Percentiles rank a stretch among this genome's conserved stretches.
Conservation (phyloP, 1,139 yeast genomes). For the Geotrichum restrictum region DNA sequence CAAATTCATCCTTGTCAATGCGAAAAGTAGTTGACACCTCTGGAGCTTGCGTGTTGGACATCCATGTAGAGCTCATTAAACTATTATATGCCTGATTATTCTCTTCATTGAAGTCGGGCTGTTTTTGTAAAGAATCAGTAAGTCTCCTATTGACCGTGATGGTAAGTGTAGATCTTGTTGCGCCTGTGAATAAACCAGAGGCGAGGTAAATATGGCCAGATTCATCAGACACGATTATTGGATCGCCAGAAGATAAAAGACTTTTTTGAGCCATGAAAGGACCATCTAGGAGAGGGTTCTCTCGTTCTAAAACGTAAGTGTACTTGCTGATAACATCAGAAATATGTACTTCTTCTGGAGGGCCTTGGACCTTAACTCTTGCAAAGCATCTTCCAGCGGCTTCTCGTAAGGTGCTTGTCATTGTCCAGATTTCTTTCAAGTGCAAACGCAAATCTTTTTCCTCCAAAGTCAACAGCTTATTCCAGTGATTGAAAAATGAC, state of each 20-base stretch:
- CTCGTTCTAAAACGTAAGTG: slow-evolving; percentile 23
- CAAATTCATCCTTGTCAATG: slow-evolving; percentile 76
- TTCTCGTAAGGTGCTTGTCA: slow-evolving; percentile 60
- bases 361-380: slow-evolving; percentile 9
- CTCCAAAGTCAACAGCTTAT: slow-evolving; percentile 65
- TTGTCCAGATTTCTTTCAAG: slow-evolving; percentile 65
- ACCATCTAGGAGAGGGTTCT: slow-evolving; percentile 15
- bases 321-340: slow-evolving; percentile 15
- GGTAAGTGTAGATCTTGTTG: slow-evolving; percentile 38
- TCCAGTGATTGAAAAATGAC: slow-evolving; percentile 69
- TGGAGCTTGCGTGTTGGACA: slow-evolving; percentile 9
- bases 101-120: slow-evolving; percentile 43
- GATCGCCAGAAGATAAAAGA: slow-evolving; percentile 34
- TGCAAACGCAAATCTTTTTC: slow-evolving; percentile 55
- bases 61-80: slow-evolving; percentile 37
- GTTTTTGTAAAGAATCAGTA: slow-evolving; percentile 43
- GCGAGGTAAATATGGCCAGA: slow-evolving; percentile 72
- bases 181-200: slow-evolving; percentile 51
- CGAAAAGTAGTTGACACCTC: slow-evolving; percentile 45
- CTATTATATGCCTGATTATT: slow-evolving; percentile 52
- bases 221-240: slow-evolving; percentile 72
- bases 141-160: slow-evolving; percentile 53
- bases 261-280: slow-evolving; percentile 25
- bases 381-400: slow-evolving; percentile 56
- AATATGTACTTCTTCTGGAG: background rate